Evolutionary conservation across 345 rosid species (phyloP), one percentile per base, ranked within the genome.

Genomic region (Erucastrum elatum): DNA sequence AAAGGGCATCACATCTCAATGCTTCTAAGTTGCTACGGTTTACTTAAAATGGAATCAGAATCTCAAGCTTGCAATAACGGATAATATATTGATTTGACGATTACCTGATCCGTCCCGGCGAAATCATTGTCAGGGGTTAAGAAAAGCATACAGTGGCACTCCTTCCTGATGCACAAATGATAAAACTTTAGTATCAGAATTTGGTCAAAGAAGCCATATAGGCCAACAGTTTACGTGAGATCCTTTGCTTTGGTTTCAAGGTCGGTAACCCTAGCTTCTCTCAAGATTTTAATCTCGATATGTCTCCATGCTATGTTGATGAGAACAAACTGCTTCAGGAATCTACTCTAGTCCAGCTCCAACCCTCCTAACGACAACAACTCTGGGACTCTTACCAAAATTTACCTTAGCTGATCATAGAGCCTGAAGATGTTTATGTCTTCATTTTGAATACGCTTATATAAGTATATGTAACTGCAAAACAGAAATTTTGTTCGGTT

Each of bases 141-240:
- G 86, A 95, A 95, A 74, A 95, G 97, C 99, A 95, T 92, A 87
- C 98, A 92, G 84, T 95, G 99, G 82, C 99, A 95, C 80, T 95
- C 99, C 85, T 90, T 95, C 94, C 99, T 95, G 96, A 75, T 75
- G 49, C 66, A 53, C 30, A 63, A 61, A 68, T 2, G 37, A 44
- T 10, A 10, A 49, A 55, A 35, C 30, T 46, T 51, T 3, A 15
- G 11, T 13, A 44, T n/a, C n/a, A n/a, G n/a, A n/a, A n/a, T n/a
- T n/a, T n/a, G n/a, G n/a, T n/a, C n/a, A n/a, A n/a, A n/a, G n/a
- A n/a, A n/a, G n/a, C n/a, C n/a, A n/a, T n/a, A n/a, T n/a, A n/a
- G n/a, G n/a, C n/a, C n/a, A n/a, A n/a, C n/a, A n/a, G n/a, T n/a
- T n/a, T n/a, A n/a, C n/a, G n/a, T n/a, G n/a, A n/a, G n/a, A n/a